These are phyloP conservation scores for Macadamia tetraphylla DNA, from an alignment of 164 flowering plant species.

Conservation along the genomic window DNA sequence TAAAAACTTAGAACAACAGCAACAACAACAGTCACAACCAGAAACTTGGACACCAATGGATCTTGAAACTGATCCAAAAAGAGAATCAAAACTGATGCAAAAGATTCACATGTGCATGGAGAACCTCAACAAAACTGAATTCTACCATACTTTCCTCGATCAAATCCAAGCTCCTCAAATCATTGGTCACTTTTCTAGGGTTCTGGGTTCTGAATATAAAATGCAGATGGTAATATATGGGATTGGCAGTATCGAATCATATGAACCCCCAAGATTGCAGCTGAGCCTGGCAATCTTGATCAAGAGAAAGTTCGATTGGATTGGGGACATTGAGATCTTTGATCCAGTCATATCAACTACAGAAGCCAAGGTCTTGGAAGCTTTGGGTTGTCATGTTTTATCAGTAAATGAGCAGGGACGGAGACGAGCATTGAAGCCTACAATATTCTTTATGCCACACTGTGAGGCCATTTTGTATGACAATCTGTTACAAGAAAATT, in stretches of 20 bases:
- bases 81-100: conserved; percentile 45
- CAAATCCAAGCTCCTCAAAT: conserved; percentile 43
- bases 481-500: conserved; percentile 63
- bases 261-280: conserved; percentile 63
- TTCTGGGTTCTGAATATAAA: conserved; percentile 40
- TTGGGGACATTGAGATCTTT: conserved; percentile 68
- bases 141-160: conserved; percentile 34
- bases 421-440: conserved; percentile 51
- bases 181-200: conserved; percentile 22
- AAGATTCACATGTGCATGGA: conserved; percentile 45
- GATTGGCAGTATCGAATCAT: conserved; percentile 81
- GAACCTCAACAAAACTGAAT: conserved; percentile 50
- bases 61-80: conserved; percentile 26
- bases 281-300: conserved; percentile 66
- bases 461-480: conserved; percentile 74
- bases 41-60: conserved; percentile 56
- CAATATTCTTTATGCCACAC: conserved; percentile 87
- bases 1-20: conserved; percentile 11
- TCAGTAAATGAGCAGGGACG: conserved; percentile 66
- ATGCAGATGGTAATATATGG: conserved; percentile 88
- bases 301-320: conserved; percentile 57
- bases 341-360: conserved; percentile 73
- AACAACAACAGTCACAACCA: neutral
- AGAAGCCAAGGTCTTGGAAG: conserved; percentile 53
- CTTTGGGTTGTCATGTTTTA: conserved; percentile 59